Evolutionary conservation across 352 stramenopile genomes (phyloP), one percentile per base, ranked within the genome.

Genomic region (Phytophthora rubi): DNA sequence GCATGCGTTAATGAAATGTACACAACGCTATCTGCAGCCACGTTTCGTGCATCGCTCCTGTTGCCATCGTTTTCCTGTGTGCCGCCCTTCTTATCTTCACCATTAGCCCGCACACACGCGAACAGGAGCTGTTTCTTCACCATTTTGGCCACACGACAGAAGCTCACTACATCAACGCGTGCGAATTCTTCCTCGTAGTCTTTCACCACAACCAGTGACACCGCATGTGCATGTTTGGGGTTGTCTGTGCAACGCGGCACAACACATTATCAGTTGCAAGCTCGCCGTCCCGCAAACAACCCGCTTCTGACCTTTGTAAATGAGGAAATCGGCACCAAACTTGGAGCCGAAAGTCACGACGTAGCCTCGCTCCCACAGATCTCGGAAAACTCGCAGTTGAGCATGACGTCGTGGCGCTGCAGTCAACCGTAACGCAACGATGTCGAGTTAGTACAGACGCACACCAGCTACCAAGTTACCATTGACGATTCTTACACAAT

Each of bases 291-390:
- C 18, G 26, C 8, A 44, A 44, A 57, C 30, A 35, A 35, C 15
- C 6, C 37, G 4, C 21, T 21, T 61, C 59, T 47, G 59, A 93
- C 86, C 82, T 74, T 86, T 76, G 62, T 95, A 95, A 21, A 92
- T 73, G 54, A 95, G 76, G 54, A 90, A 93, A 49, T 95, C 86
- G 4, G 83, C 84, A n/a, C 84, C 85, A 59, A 95, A 95, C 70
- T 95, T 95, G 42, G 86, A 92, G 15, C 84, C 88, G 23, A 85
- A 86, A 7, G 86, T 85, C 37, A 95, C 83, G 49, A 83, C 73
- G 49, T 90, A 90, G 9, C 82, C 82, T 53, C 80, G 71, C 28
- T 78, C 66, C 88, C 88, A 95, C 4, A 94, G 64, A 49, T 95
- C 83, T 0, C 26, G 58, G 56, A 91, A 94, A n/a, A 94, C 79